Conservation (phyloP, 306 rosid genomes). For the Quercus bicolor region DNA sequence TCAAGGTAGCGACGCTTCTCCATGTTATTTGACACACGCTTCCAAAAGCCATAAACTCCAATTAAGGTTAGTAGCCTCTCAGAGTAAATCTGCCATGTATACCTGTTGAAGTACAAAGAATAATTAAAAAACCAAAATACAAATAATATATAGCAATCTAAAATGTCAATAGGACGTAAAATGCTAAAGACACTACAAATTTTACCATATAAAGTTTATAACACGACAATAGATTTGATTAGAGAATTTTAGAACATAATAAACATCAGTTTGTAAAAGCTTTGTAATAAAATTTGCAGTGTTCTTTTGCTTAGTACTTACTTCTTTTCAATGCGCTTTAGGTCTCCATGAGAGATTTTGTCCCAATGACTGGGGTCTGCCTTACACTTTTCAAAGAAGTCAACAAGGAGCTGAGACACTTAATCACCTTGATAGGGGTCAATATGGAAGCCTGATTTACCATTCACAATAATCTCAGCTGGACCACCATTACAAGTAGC, state of each 20-base stretch:
- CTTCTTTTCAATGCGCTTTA: constrained; percentile 85
- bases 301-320: constrained; percentile 25
- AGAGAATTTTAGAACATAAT: background rate
- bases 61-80: constrained; percentile 88
- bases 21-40: constrained; percentile 89
- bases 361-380: constrained; percentile 85
- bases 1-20: constrained; percentile 97
- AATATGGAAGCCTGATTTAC: constrained; percentile 89
- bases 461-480: constrained; percentile 89
- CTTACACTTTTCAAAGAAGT: constrained; percentile 77
- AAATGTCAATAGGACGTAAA: too few species aligned
- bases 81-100: constrained; percentile 95
- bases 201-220: too few species aligned
- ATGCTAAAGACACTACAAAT: too few species aligned
- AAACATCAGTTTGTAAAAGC: too few species aligned
- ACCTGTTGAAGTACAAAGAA: constrained; percentile 39
- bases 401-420: constrained; percentile 79
- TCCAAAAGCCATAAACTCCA: constrained; percentile 98
- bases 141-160: background rate
- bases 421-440: constrained; percentile 94
- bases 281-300: too few species aligned
- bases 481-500: constrained; percentile 98
- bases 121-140: background rate
- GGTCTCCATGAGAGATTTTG: constrained; percentile 69
- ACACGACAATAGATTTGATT: too few species aligned